Conservation (phyloP, 495 filamentous ascomycete species). For the Aspergillus mulundensis region DNA sequence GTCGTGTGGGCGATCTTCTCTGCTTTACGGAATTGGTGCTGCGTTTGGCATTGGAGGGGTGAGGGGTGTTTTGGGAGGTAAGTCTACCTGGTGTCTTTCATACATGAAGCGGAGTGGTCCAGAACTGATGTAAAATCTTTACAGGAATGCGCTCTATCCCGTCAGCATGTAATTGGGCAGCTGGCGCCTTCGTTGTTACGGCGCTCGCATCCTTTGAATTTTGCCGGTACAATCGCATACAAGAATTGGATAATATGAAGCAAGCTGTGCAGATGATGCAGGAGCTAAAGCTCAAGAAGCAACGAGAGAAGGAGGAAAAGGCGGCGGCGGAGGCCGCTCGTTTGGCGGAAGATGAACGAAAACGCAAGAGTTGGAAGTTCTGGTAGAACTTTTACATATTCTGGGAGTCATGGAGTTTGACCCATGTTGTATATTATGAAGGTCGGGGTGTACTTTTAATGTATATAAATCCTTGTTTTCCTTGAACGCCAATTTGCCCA, state of each 20-base stretch:
- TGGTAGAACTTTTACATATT: conserved; percentile 33
- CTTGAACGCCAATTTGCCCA: conserved; percentile 7
- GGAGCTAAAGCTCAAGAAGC: conserved; percentile 61
- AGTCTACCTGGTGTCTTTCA: conserved; percentile 8
- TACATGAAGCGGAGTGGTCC: not conserved
- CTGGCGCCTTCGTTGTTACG: conserved; percentile 62
- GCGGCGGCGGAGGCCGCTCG: conserved; percentile 45
- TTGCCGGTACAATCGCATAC: conserved; percentile 65
- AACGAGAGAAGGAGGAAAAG: conserved; percentile 60
- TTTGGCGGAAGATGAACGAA: conserved; percentile 44
- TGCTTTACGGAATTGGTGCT: conserved; percentile 75
- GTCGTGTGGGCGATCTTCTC: conserved; percentile 78
- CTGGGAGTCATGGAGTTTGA: conserved; percentile 38
- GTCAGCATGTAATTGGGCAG: conserved; percentile 76
- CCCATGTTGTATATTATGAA: conserved; percentile 32
- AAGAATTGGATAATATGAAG: conserved; percentile 75
- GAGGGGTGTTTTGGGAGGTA: conserved; percentile 72
- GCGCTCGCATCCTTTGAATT: conserved; percentile 71
- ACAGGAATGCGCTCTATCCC: conserved; percentile 42
- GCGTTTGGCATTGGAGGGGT: conserved; percentile 71
- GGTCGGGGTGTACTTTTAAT: conserved; percentile 14
- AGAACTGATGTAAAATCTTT: not conserved
- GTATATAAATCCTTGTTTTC: conserved; percentile 22
- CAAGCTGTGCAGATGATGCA: conserved; percentile 77
- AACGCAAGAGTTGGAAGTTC: conserved; percentile 54